Base-by-base conservation (phyloP, 768 basidiomycete genomes). In the Kwoniella shandongensis region DNA sequence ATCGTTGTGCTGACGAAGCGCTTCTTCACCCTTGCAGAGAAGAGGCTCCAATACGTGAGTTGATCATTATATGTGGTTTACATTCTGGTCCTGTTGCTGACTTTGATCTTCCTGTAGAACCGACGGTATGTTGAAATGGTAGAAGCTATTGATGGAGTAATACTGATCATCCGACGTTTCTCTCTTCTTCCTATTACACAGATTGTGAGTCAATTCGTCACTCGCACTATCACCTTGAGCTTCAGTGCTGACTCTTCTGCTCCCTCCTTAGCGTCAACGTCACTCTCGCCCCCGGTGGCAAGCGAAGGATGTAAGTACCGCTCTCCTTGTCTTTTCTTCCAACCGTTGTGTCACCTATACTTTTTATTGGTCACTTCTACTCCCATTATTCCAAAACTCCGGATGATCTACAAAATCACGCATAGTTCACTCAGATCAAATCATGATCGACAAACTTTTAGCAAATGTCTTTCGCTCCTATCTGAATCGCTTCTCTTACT, bases 391-490 rank as follows among this genome's bases (percentile, higher is more conserved):
- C 44, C 55, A 60, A 39, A 54, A 36, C 47, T 54, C 25, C 64
- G 35, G 57, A 76, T 76, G 72, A 75, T 63, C 64, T 26, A 55
- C 57, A 49, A 72, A 76, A 64, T 66, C 71, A 74, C 87, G 78
- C 91, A 92, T 92, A 92, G 91, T 93, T 92, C 90, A 93, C 88
- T 85, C 91, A 86, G 90, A 89, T 78, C 79, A 59, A 75, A 79
- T 77, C 64, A 68, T 70, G 68, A 78, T 91, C 89, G 88, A 85
- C 88, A 91, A 79, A 86, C 82, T 79, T 79, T 84, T 81, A 54
- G 51, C 84, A 80, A 71, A 84, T 78, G 90, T 96, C 91, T 93
- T 93, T 93, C 91, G 91, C 91, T 93, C 90, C 91, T 93, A 93
- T 93, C 90, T 93, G 91, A 93, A 51, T 26, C 58, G 45, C 29